A percentile compares a stretch with the other conserved stretches of the same genome.
Conservation (phyloP, 768 basidiomycete species). For the Termitomyces sp. region DNA sequence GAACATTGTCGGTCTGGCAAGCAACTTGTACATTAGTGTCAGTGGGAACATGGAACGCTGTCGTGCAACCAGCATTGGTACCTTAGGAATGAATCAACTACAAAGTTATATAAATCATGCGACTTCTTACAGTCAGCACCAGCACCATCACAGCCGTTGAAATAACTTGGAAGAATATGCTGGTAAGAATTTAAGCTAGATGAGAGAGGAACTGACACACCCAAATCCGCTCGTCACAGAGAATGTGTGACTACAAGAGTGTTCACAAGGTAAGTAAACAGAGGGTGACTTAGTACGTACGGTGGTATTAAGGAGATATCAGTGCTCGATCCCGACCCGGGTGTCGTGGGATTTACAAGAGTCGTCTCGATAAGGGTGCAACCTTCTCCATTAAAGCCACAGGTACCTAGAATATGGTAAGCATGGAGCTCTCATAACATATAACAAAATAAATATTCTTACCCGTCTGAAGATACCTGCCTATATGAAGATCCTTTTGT, state of each 20-base stretch:
- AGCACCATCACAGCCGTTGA: slow-evolving; percentile 33
- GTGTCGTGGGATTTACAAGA: slow-evolving; percentile 24
- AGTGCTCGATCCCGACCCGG: slow-evolving; percentile 27
- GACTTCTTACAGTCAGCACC: slow-evolving; percentile 35
- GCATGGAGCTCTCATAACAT: background rate
- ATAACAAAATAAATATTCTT: background rate
- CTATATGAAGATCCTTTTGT: background rate
- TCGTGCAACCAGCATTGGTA: slow-evolving; percentile 23
- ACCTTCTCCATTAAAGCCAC: slow-evolving; percentile 32
- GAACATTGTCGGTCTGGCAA: slow-evolving; percentile 6
- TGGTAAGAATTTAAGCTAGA: background rate
- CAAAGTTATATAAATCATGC: background rate
- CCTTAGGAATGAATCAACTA: slow-evolving; percentile 19
- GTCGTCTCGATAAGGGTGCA: slow-evolving; percentile 34
- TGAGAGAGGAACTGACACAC: slow-evolving; percentile 15
- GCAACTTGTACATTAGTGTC: slow-evolving; percentile 32
- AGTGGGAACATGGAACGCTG: slow-evolving; percentile 28
- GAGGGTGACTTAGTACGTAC: slow-evolving; percentile 19
- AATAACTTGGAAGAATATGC: slow-evolving; percentile 25
- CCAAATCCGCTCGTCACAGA: slow-evolving; percentile 34
- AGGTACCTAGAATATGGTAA: slow-evolving; percentile 18
- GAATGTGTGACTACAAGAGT: slow-evolving; percentile 26
- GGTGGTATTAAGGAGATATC: slow-evolving; percentile 37
- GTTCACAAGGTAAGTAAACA: background rate
- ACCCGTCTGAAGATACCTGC: slow-evolving; percentile 26